Percentiles rank a stretch among this genome's conserved stretches.
Conservation (phyloP, 2,329 filamentous ascomycete genomes). For the Fusarium sp. region DNA sequence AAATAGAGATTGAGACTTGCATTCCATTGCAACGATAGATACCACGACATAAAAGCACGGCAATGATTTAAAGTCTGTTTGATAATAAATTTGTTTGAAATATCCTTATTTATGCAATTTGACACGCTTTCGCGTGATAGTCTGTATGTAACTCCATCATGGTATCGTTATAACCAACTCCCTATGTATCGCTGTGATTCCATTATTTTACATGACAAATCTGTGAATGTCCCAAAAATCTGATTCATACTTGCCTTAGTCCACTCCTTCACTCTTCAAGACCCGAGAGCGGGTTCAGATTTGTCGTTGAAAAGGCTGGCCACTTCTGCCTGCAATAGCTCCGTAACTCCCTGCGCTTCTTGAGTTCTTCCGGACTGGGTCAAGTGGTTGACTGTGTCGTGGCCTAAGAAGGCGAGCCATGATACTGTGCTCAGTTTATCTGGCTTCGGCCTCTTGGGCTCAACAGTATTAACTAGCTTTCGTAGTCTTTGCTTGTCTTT, state of each 20-base stretch:
- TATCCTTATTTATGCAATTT: conserved; percentile 9
- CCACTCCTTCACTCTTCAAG: background rate
- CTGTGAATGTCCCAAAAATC: background rate
- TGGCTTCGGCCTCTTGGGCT: conserved; percentile 44
- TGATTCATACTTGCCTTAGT: background rate
- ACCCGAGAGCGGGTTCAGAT: conserved; percentile 37
- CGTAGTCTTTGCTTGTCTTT: conserved; percentile 48
- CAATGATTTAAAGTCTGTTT: conserved; percentile 18
- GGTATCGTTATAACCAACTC: conserved; percentile 31
- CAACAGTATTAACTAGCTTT: conserved; percentile 42
- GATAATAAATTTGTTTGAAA: background rate
- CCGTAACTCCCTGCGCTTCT: conserved; percentile 56
- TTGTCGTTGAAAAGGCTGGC: conserved; percentile 45
- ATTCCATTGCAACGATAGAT: conserved; percentile 33
- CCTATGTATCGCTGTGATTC: conserved; percentile 15
- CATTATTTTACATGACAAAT: conserved; percentile 16
- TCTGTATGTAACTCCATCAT: conserved; percentile 4
- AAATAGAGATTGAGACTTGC: conserved; percentile 28
- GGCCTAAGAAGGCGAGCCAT: conserved; percentile 56
- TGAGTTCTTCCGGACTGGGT: conserved; percentile 53
- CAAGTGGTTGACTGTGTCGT: conserved; percentile 62
- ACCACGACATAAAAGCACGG: conserved; percentile 33
- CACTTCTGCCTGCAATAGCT: conserved; percentile 54
- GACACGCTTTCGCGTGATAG: conserved; percentile 4
- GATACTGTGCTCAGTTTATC: conserved; percentile 49